Conservation (phyloP, 2,329 filamentous ascomycete genomes). For the Pestalotiopsis sp. region DNA sequence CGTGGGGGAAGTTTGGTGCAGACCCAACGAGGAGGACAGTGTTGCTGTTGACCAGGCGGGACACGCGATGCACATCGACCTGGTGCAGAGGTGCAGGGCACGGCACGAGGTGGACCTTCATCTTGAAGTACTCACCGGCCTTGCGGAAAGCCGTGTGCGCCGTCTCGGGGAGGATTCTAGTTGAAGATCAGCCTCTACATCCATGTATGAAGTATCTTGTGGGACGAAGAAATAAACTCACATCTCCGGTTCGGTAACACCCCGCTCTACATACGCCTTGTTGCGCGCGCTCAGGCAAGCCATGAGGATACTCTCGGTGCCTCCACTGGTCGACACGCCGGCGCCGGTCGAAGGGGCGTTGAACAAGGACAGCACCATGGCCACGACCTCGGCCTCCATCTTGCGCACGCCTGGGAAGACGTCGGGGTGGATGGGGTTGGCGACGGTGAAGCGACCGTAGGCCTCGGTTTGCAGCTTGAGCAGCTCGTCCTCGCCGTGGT, state of each 20-base stretch:
- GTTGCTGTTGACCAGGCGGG: conserved; percentile 88
- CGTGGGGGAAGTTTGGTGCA: conserved; percentile 96
- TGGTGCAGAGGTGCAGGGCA: conserved; percentile 86
- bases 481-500: conserved; percentile 85
- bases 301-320: conserved; percentile 96
- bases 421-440: conserved; percentile 96
- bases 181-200: background rate
- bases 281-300: conserved; percentile 88
- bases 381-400: conserved; percentile 98
- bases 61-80: conserved; percentile 75
- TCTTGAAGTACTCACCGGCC: conserved; percentile 92
- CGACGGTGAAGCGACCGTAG: conserved; percentile 90
- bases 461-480: conserved; percentile 86
- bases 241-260: conserved; percentile 94
- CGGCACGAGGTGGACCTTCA: conserved; percentile 85
- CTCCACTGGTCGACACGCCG: conserved; percentile 87
- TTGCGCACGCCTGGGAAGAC: conserved; percentile 97
- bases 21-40: conserved; percentile 92
- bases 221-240: conserved; percentile 39
- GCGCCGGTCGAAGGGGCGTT: conserved; percentile 83
- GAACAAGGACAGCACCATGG: conserved; percentile 91
- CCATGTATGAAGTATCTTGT: background rate
- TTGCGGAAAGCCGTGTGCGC: conserved; percentile 97
- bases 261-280: conserved; percentile 81
- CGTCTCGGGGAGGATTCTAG: conserved; percentile 87